A percentile compares a stretch with the other conserved stretches of the same genome.
Conservation (phyloP, 345 rosid genomes). For the Conringia planisiliqua region DNA sequence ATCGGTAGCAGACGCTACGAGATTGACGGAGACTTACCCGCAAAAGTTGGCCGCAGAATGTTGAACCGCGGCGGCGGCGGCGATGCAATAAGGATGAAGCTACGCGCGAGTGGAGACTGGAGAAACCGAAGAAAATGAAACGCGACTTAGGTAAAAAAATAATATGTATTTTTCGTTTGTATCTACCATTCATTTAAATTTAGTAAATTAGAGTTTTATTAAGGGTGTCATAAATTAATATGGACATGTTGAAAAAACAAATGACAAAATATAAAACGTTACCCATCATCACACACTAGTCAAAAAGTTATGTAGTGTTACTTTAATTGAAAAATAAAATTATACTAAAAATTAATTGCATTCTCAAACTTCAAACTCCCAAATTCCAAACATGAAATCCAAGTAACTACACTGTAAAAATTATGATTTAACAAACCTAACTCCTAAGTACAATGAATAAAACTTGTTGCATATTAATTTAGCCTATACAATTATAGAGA, state of each 20-base stretch:
- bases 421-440: not conserved
- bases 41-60: not conserved
- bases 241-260: not conserved
- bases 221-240: no score
- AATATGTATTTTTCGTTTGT: not conserved
- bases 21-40: not conserved
- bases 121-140: not conserved
- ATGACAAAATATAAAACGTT: not conserved
- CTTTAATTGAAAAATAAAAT: not conserved
- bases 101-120: not conserved
- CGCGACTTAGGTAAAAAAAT: not conserved
- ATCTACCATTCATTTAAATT: not conserved
- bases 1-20: not conserved
- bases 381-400: not conserved
- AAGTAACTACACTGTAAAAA: not conserved
- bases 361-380: not conserved
- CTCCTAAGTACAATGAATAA: conserved; percentile 7
- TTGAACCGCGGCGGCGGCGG: not conserved
- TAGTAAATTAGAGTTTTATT: not conserved
- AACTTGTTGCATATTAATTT: conserved; percentile 12
- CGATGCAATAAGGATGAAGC: not conserved
- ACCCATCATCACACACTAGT: not conserved
- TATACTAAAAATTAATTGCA: not conserved
- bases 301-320: not conserved
- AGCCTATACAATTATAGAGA: conserved; percentile 26